Evolutionary conservation across 768 basidiomycete species (phyloP).

Genomic region (Hygrocybe punicea): DNA sequence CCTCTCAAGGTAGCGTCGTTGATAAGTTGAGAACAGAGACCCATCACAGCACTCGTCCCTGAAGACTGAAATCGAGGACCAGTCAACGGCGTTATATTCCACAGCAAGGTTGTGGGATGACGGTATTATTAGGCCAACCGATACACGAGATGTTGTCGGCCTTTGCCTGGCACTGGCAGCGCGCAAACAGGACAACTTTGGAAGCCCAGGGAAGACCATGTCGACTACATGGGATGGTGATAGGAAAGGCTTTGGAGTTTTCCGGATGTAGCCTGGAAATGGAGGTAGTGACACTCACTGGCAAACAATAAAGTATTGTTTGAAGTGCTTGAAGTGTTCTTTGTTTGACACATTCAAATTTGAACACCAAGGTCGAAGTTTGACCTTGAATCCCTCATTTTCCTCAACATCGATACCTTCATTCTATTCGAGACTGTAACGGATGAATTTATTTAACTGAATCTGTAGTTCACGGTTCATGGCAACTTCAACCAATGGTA

Average conservation of each 20-base stretch:
- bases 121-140: constrained; percentile 83
- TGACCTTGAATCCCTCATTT: too few relatives aligned
- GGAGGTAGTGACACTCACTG: neutral
- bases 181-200: constrained; percentile 33
- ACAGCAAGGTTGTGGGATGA: constrained; percentile 95
- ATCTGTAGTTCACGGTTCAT: too few relatives aligned
- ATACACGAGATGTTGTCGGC: constrained; percentile 85
- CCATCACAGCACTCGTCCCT: constrained; percentile 72
- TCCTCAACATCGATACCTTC: too few relatives aligned
- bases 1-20: neutral
- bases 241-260: constrained; percentile 77
- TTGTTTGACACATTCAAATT: too few relatives aligned
- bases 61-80: constrained; percentile 79
- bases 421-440: too few relatives aligned
- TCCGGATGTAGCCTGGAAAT: constrained; percentile 64
- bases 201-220: constrained; percentile 5
- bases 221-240: constrained; percentile 69
- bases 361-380: too few relatives aligned
- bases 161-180: constrained; percentile 81
- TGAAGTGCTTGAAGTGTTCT: too few relatives aligned
- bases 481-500: neutral
- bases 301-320: too few relatives aligned
- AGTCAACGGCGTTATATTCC: constrained; percentile 84
- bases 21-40: constrained; percentile 47
- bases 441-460: too few relatives aligned